Percentiles rank a stretch among this genome's conserved stretches.
phyloP scores from a whole-genome alignment of 495 filamentous ascomycete genomes.

The Xylaria longipes region DNA sequence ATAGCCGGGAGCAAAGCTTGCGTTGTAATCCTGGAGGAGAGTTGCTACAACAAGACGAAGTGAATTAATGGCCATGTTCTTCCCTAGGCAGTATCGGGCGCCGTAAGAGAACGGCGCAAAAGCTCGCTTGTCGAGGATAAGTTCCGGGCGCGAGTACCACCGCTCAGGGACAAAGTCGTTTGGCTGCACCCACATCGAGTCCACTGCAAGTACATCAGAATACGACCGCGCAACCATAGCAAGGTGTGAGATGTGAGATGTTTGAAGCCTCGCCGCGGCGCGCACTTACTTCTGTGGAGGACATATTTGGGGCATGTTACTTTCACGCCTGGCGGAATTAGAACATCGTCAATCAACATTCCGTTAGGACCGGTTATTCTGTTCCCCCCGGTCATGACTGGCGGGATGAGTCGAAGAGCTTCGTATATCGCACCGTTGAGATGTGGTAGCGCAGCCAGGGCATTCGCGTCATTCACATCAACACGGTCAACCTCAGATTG shows the following conservation, averaged over 20 bases:
- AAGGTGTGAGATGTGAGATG: neutral
- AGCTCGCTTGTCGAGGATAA: constrained; percentile 52
- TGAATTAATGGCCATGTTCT: constrained; percentile 46
- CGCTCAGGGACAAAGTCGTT: constrained; percentile 62
- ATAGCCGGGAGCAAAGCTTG: constrained; percentile 37
- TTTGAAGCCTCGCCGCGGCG: neutral
- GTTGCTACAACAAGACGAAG: constrained; percentile 47
- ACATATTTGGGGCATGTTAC: constrained; percentile 30
- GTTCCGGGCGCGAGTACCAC: constrained; percentile 54
- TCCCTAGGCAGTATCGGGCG: constrained; percentile 44
- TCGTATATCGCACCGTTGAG: constrained; percentile 30
- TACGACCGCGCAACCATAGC: neutral
- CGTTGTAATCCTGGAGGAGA: constrained; percentile 49
- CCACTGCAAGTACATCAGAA: constrained; percentile 35
- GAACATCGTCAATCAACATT: constrained; percentile 20
- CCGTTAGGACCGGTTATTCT: constrained; percentile 31
- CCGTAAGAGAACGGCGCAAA: constrained; percentile 60
- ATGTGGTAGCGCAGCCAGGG: constrained; percentile 24
- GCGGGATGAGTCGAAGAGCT: constrained; percentile 25
- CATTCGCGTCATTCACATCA: constrained; percentile 15
- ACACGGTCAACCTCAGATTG: constrained; percentile 21
- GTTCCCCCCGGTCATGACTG: constrained; percentile 26
- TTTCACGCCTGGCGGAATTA: constrained; percentile 29
- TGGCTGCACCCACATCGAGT: constrained; percentile 45
- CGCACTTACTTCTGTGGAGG: constrained; percentile 30